A percentile compares a stretch with the other conserved stretches of the same genome.
phyloP scores from a whole-genome alignment of 306 rosid genomes.

The Trifolium repens region DNA sequence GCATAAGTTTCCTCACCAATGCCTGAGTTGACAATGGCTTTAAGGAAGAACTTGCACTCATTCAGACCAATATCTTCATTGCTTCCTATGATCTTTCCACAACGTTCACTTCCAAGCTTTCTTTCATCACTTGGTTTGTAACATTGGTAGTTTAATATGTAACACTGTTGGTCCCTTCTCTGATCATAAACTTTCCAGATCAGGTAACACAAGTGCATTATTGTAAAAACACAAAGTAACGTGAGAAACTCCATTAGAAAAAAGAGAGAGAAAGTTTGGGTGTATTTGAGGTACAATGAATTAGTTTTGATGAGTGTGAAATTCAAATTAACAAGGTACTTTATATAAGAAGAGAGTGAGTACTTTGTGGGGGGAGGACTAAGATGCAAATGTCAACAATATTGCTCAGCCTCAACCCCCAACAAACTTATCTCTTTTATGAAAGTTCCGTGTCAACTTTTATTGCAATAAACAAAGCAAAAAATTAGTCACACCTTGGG shows the following conservation, averaged over 20 bases:
- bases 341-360: slow-evolving; percentile 44
- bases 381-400: slow-evolving; percentile 31
- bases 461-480: slow-evolving; percentile 44
- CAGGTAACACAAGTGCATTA: slow-evolving; percentile 51
- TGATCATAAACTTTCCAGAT: slow-evolving; percentile 61
- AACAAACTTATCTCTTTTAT: slow-evolving; percentile 52
- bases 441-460: slow-evolving; percentile 47
- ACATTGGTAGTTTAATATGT: slow-evolving; percentile 75
- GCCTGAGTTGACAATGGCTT: slow-evolving; percentile 89
- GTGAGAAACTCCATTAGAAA: slow-evolving; percentile 62
- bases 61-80: slow-evolving; percentile 59
- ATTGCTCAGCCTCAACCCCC: slow-evolving; percentile 61
- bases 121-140: slow-evolving; percentile 76
- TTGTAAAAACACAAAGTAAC: slow-evolving; percentile 42
- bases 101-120: slow-evolving; percentile 62
- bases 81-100: slow-evolving; percentile 61
- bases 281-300: slow-evolving; percentile 21
- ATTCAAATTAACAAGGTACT: slow-evolving; percentile 4
- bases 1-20: slow-evolving; percentile 91
- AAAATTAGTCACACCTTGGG: slow-evolving; percentile 49
- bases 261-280: not conserved
- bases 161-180: slow-evolving; percentile 65
- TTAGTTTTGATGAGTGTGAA: slow-evolving; percentile 34
- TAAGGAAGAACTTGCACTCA: slow-evolving; percentile 80
- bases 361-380: slow-evolving; percentile 20